Conservation (phyloP, 129 eudicot genomes). For the Deinandra increscens region DNA sequence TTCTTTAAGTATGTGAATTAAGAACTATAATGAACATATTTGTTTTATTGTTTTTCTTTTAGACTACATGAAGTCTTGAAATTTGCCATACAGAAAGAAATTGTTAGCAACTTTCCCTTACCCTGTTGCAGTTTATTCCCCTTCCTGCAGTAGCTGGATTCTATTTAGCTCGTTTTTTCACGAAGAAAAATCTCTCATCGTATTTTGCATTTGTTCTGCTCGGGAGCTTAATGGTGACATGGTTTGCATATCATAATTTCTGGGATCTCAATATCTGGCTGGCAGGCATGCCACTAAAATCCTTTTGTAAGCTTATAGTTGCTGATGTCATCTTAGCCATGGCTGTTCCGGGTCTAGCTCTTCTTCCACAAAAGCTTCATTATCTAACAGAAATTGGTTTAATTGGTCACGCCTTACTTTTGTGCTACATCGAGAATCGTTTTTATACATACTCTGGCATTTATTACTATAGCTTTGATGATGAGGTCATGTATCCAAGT, state of each 20-base stretch:
- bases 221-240: constrained; percentile 83
- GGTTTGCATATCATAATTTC: constrained; percentile 90
- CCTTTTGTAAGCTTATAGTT: constrained; percentile 90
- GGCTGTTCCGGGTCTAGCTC: constrained; percentile 89
- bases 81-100: not conserved
- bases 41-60: constrained; percentile 9
- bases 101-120: not conserved
- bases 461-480: constrained; percentile 90
- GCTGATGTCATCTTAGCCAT: constrained; percentile 85
- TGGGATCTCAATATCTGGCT: constrained; percentile 98
- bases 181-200: constrained; percentile 78
- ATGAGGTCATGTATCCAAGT: constrained; percentile 96
- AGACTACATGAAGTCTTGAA: not conserved
- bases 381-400: constrained; percentile 76
- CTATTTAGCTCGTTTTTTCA: constrained; percentile 90
- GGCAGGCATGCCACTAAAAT: constrained; percentile 92
- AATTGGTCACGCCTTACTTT: constrained; percentile 69
- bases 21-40: not conserved
- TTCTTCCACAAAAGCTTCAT: constrained; percentile 79
- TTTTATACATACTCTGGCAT: constrained; percentile 77
- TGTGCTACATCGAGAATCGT: constrained; percentile 90
- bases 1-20: not conserved
- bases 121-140: constrained; percentile 75
- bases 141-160: constrained; percentile 90
- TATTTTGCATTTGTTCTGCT: constrained; percentile 85